Conservation (phyloP, 495 filamentous ascomycete genomes). For the Pseudotulostoma volvatum region DNA sequence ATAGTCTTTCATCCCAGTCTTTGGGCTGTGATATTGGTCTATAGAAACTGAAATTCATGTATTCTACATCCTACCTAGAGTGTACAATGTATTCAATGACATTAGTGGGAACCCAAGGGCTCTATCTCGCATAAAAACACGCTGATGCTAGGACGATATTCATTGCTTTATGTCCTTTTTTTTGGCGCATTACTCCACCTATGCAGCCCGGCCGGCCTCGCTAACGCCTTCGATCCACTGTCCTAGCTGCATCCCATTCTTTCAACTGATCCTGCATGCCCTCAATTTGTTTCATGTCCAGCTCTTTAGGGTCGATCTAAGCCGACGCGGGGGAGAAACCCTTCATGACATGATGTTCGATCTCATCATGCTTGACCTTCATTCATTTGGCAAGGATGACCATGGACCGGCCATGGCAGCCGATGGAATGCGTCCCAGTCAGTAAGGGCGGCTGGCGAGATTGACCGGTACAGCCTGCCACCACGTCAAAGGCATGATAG, state of each 20-base stretch:
- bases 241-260: conserved; percentile 88
- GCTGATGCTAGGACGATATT: too few relatives aligned
- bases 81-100: too few relatives aligned
- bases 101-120: too few relatives aligned
- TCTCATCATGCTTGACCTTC: conserved; percentile 75
- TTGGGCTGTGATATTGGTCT: too few relatives aligned
- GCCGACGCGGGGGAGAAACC: too few relatives aligned
- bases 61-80: too few relatives aligned
- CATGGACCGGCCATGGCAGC: conserved; percentile 88
- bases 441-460: conserved; percentile 88
- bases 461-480: conserved; percentile 84
- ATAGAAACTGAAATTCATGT: too few relatives aligned
- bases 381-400: conserved; percentile 83
- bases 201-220: conserved; percentile 82
- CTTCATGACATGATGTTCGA: conserved; percentile 97
- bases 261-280: conserved; percentile 74
- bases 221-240: conserved; percentile 87
- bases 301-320: too few relatives aligned
- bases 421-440: conserved; percentile 94
- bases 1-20: too few relatives aligned
- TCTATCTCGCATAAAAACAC: too few relatives aligned
- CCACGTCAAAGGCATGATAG: conserved; percentile 66
- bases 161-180: too few relatives aligned
- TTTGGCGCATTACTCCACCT: too few relatives aligned
- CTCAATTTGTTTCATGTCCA: conserved; percentile 91